Conservation (phyloP, 805 yeast genomes). For the Scheffersomyces coipomensis region DNA sequence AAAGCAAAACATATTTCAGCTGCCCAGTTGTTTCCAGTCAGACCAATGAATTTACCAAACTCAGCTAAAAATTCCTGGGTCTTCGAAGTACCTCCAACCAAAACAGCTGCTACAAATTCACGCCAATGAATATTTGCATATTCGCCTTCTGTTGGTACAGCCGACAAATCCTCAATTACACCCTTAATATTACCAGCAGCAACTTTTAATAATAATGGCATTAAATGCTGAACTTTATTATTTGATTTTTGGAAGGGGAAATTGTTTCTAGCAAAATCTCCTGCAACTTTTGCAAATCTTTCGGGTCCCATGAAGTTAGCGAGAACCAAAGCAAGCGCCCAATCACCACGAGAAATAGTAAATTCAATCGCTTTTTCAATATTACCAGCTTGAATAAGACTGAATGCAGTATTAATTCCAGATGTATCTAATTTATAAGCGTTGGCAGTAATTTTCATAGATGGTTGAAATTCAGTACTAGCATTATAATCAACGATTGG, state of each 20-base stretch:
- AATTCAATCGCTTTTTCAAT: conserved; percentile 62
- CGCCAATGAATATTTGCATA: conserved; percentile 57
- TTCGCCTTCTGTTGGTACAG: conserved; percentile 37
- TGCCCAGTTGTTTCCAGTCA: conserved; percentile 26
- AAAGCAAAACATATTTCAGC: conserved; percentile 47
- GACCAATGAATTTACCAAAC: conserved; percentile 47
- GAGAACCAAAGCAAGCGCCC: conserved; percentile 74
- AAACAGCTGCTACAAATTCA: conserved; percentile 41
- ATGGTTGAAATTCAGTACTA: conserved; percentile 2
- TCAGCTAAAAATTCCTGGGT: conserved; percentile 44
- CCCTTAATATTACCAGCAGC: conserved; percentile 59
- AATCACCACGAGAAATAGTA: conserved; percentile 64
- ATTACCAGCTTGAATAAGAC: conserved; percentile 57
- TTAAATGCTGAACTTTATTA: conserved; percentile 38
- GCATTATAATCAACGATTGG: conserved; percentile 37
- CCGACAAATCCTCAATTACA: conserved; percentile 49
- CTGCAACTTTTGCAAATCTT: conserved; percentile 55
- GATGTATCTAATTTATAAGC: conserved; percentile 42
- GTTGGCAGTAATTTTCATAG: conserved; percentile 24
- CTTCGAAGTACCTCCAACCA: conserved; percentile 25
- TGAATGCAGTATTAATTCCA: conserved; percentile 31
- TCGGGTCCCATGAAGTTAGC: conserved; percentile 66
- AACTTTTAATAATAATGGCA: conserved; percentile 61
- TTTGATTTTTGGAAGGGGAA: conserved; percentile 39
- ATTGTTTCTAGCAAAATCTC: conserved; percentile 53